These are phyloP conservation scores for Fraxinus excelsior DNA, from an alignment of 257 asterid species.

Conservation along the genomic window DNA sequence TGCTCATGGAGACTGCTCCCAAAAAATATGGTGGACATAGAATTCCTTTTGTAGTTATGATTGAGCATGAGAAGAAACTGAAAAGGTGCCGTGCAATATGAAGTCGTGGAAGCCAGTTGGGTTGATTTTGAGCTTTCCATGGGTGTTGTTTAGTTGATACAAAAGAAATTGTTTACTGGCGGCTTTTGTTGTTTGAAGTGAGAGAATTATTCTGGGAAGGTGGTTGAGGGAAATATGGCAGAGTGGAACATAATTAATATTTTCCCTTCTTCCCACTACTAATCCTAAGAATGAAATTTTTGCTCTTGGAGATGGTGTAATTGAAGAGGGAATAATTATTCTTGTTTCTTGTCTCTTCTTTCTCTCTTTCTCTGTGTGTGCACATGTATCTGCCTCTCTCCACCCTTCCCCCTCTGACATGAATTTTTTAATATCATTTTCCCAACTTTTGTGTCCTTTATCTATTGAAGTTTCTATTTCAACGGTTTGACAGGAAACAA, in stretches of 20 bases:
- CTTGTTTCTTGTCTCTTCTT: neutral
- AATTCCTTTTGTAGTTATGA: neutral
- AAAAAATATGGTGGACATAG: neutral
- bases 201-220: neutral
- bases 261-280: neutral
- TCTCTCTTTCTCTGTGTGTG: neutral
- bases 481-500: constrained; percentile 69
- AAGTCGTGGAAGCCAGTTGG: neutral
- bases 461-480: constrained; percentile 11
- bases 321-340: neutral
- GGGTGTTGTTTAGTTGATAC: neutral
- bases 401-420: neutral
- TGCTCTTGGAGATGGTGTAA: neutral
- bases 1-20: neutral
- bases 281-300: neutral
- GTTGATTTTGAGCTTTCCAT: neutral
- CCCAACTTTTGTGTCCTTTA: neutral
- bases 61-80: neutral
- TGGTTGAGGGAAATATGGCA: neutral
- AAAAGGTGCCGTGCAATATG: neutral
- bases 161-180: neutral
- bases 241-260: neutral
- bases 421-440: neutral
- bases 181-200: constrained; percentile 10
- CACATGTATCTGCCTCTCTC: neutral